Base-by-base conservation (phyloP, 1,284 basidiomycete genomes). In the Ustilago nuda region DNA sequence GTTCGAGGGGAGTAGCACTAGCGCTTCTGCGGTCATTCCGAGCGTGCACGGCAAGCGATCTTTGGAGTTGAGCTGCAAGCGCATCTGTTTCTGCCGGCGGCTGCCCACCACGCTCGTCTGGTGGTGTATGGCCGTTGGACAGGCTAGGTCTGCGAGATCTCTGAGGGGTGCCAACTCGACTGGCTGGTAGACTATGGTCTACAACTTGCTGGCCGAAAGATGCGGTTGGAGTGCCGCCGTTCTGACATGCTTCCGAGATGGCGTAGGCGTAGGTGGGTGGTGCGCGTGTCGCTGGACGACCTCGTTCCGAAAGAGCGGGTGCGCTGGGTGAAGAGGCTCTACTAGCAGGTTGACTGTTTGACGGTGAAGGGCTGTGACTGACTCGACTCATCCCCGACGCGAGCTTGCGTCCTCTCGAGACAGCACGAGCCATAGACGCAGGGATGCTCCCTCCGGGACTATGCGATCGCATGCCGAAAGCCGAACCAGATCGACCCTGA, bases 381-480 rank as follows among this genome's bases (percentile, higher is more conserved):
- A 72, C 64, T n/a, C 72, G 61, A n/a, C 76, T 68, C 64, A 78
- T 74, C 3, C 68, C 68, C 1, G 72, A 65, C 9, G 76, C 76
- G 5, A 78, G 50, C 27, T 69, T 63, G 17, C 80, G 61, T n/a
- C 80, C 75, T 46, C 77, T 55, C 2, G 78, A 76, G 3, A 80
- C 73, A 23, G 78, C 80, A 33, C 80, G 61, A 13, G 76, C 72
- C 74, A 82, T 79, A 27, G 76, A 78, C n/a, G 72, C 66, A 23
- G 72, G 68, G 53, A 80, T 68, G 48, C 69, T 69, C 17, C 73
- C 73, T 4, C 76, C 76, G 11, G 76, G 76, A 54, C 76, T 78
- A 36, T 61, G 36, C 0, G 76, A 68, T 8, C 76, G 70, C 50
- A 76, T 12, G 13, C 68, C 71, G 41, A 76, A 76, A 30, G 74